Evolutionary conservation across 345 rosid species (phyloP), one percentile per base, ranked within the genome.

Genomic region (Eucalyptus pauciflora): DNA sequence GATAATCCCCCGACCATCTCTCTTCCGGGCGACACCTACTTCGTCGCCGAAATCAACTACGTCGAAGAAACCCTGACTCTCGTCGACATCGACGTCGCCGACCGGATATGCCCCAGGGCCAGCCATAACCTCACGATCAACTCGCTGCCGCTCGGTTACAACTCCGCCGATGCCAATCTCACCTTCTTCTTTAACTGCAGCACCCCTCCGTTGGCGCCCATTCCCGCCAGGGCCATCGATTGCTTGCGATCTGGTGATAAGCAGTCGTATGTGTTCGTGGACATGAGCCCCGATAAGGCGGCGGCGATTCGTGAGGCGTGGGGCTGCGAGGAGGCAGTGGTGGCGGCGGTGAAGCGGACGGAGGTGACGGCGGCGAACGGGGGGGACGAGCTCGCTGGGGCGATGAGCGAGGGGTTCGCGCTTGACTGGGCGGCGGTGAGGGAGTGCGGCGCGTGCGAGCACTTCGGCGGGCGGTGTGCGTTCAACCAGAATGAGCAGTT

Each of bases 1-100:
- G 37, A 37, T 37, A 3, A 37, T 37, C 3, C 37, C 37, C 37
- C 37, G 37, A 37, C 37, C 37, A 87, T 91, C 22, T 2, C 3
- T 2, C 83, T 92, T 6, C 8, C 50, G 10, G 7, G 0, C 15
- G 85, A 50, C 15, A 2, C 3, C 5, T 92, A 22, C 89, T 37
- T 25, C n/a, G 90, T 92, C 37, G 51, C 79, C 27, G 2, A 56
- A 4, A 92, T 92, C 49, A 86, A 62, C 89, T 91, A 91, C 86
- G 3, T 7, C 4, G 0, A 86, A 24, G 0, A 13, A 2, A 86
- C 88, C 13, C 43, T 92, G 14, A 91, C 91, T 33, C 88, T 92
- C 1, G 86, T 83, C 1, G 93, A 91, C 45, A 46, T 27, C 11
- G 87, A 90, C 43, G 69, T 37, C 29, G 33, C 5, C 20, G 1